A percentile compares a stretch with the other conserved stretches of the same genome.
phyloP scores from a whole-genome alignment of 176 grass and related monocot species.

The Thalia dealbata region DNA sequence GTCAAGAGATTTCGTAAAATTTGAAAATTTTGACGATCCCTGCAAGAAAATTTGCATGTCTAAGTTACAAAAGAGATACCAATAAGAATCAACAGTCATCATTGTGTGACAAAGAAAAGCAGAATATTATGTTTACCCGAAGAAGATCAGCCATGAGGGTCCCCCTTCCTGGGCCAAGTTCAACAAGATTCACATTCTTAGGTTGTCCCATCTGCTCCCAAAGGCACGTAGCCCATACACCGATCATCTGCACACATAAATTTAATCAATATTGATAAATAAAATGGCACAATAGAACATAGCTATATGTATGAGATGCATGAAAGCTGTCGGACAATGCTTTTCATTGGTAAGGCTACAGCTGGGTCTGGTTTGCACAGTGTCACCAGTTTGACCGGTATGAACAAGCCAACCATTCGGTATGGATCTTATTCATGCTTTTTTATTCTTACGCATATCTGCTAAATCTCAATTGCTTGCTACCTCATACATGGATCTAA shows the following conservation, averaged over 20 bases:
- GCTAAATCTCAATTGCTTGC: neutral
- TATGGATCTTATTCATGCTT: neutral
- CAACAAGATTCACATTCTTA: conserved; percentile 70
- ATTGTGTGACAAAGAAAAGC: neutral
- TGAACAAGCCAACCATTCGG: too few relatives aligned
- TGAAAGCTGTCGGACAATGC: too few relatives aligned
- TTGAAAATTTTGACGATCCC: conserved; percentile 68
- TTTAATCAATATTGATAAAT: neutral
- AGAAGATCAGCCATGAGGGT: conserved; percentile 87
- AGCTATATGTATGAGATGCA: neutral
- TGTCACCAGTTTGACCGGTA: too few relatives aligned
- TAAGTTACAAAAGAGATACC: conserved; percentile 11
- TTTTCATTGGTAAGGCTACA: too few relatives aligned
- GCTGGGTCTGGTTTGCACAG: too few relatives aligned
- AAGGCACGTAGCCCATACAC: conserved; percentile 79
- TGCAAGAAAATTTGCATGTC: conserved; percentile 25
- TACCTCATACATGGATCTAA: neutral
- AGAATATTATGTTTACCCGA: conserved; percentile 28
- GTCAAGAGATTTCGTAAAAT: conserved; percentile 63
- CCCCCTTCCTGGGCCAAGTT: conserved; percentile 85
- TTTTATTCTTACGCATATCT: neutral
- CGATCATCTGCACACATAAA: conserved; percentile 47
- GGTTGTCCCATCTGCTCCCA: conserved; percentile 92
- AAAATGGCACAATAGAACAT: neutral
- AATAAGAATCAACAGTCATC: neutral